Base-by-base conservation (phyloP, 2,329 filamentous ascomycete genomes). In the Alternaria brassicae region DNA sequence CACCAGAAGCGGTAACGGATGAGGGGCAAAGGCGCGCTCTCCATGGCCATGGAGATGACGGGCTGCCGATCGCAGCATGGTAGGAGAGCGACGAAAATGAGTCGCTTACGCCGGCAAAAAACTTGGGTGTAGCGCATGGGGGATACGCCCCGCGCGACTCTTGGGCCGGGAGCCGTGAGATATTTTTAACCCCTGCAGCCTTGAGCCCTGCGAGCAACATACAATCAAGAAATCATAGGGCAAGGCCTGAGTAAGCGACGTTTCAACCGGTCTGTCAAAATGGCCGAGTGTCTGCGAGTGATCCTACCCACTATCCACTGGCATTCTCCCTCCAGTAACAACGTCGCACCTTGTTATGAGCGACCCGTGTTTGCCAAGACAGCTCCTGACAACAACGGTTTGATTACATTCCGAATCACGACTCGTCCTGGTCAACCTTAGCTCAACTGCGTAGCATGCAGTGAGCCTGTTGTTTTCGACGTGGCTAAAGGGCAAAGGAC, bases 31-130 rank as follows among this genome's bases (percentile, higher is more conserved):
- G 50, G 55, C 53, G 60, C 48, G 57, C 59, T 61, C 67, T 58
- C 66, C 67, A 70, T 59, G 61, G 69, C 67, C 53, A 64, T 65
- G 66, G 67, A 63, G 60, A 62, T 67, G 67, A 69, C 69, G 51
- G 63, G 57, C 66, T 58, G 67, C 58, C 62, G 69, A 70, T 70
- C 69, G 62, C 62, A 66, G 61, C 57, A 67, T 62, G 61, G 62
- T 42, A 58, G 53, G 41, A 51, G 28, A 54, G 57, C 53, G 58
- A 65, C 61, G 53, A 58, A 60, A 60, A 55, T 40, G 50, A 36
- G 58, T 59, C 60, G 62, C 63, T 60, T 64, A 58, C 56, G 51
- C 58, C 61, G 53, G 58, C 53, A 60, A 52, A 60, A 59, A 56
- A 12, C 30, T 51, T 56, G 57, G 44, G 57, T 40, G 45, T 51